A percentile compares a stretch with the other conserved stretches of the same genome.
Conservation (phyloP, 768 basidiomycete species). For the Candolleomyces aberdarensis region DNA sequence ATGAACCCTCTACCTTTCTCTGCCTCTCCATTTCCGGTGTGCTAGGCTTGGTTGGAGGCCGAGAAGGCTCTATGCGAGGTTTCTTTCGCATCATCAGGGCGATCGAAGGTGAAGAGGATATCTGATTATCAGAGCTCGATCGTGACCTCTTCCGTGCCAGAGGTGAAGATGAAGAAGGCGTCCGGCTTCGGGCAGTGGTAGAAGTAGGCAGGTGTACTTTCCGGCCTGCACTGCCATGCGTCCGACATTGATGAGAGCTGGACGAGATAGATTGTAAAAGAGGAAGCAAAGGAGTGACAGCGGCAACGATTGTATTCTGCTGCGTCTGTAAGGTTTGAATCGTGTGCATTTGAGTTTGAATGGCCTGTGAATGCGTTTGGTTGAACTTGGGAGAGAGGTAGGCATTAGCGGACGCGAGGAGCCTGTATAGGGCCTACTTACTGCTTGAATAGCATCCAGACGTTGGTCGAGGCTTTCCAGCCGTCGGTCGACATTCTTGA, state of each 20-base stretch:
- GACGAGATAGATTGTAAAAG: conserved; percentile 50
- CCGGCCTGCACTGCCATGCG: background rate
- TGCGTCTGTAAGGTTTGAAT: conserved; percentile 63
- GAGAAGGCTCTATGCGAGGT: background rate
- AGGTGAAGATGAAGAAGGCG: background rate
- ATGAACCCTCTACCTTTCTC: background rate
- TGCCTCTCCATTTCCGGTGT: background rate
- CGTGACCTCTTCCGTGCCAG: background rate
- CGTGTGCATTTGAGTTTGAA: conserved; percentile 54
- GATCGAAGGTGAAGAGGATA: background rate
- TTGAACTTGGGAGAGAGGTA: conserved; percentile 32
- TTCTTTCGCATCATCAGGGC: background rate
- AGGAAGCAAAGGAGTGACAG: conserved; percentile 58
- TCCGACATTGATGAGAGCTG: conserved; percentile 44
- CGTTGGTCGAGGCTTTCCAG: conserved; percentile 51
- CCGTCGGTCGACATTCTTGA: conserved; percentile 38
- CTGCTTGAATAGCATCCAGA: conserved; percentile 53
- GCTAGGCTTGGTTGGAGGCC: background rate
- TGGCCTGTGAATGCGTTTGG: conserved; percentile 40
- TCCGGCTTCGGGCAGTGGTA: background rate
- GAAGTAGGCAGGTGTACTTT: conserved; percentile 19
- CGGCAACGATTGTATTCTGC: conserved; percentile 51
- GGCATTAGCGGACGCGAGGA: background rate
- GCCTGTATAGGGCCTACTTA: conserved; percentile 18
- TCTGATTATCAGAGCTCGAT: background rate